A percentile compares a stretch with the other conserved stretches of the same genome.
phyloP scores from a whole-genome alignment of 257 asterid species.

The Nicotiana tabacum region DNA sequence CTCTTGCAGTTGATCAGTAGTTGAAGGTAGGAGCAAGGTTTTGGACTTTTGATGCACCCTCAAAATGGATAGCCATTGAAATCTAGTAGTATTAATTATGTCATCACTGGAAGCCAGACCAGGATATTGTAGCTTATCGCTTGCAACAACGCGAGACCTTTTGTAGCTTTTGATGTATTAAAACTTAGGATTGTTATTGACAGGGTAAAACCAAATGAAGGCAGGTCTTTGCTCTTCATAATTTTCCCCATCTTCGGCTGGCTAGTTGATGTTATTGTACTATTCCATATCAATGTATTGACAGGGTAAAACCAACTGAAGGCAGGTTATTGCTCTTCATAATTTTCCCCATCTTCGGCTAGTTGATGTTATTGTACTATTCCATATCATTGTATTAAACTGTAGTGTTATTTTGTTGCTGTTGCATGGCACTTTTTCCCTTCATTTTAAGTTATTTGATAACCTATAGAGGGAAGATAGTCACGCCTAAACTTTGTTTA shows the following conservation, averaged over 20 bases:
- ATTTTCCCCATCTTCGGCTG: neutral
- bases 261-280: neutral
- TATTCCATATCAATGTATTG: neutral
- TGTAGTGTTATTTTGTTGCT: neutral
- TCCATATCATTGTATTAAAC: neutral
- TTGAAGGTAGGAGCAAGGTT: neutral
- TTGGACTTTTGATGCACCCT: neutral
- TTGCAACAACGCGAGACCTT: neutral
- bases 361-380: neutral
- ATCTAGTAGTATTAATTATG: neutral
- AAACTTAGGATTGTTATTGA: neutral
- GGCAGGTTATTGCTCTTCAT: neutral
- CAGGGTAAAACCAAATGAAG: conserved; percentile 1
- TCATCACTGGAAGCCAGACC: neutral
- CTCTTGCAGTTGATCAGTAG: neutral
- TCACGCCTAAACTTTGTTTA: too few relatives aligned
- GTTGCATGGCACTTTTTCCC: neutral
- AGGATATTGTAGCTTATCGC: conserved; percentile 1
- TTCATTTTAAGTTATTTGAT: neutral
- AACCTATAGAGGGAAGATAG: neutral
- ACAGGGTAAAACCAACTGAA: neutral
- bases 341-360: neutral
- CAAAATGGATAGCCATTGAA: neutral
- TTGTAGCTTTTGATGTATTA: conserved; percentile 4
- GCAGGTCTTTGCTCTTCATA: neutral